These are phyloP conservation scores for Blastobotrys capitulatus DNA, from an alignment of 1,139 yeast species.

Conservation along the genomic window DNA sequence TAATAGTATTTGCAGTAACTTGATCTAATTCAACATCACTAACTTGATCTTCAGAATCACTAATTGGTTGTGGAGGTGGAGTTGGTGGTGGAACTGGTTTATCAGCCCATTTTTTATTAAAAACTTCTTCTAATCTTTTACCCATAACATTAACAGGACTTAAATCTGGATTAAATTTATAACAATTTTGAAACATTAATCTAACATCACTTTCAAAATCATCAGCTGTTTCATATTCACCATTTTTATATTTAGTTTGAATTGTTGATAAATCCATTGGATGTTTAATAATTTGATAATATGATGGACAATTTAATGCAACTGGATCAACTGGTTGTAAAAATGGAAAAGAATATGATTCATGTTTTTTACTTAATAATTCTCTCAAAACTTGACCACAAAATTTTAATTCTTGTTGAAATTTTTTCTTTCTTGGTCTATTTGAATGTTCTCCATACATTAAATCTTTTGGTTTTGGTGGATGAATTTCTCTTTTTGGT, in stretches of 20 bases:
- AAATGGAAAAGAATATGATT: conserved; percentile 81
- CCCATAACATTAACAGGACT: conserved; percentile 96
- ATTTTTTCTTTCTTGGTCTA: conserved; percentile 88
- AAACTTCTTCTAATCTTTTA: conserved; percentile 76
- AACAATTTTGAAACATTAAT: conserved; percentile 82
- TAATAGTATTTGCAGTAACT: conserved; percentile 75
- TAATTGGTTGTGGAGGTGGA: conserved; percentile 37
- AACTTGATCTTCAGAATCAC: conserved; percentile 50
- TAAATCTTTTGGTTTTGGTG: conserved; percentile 91
- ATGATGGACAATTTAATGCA: conserved; percentile 87
- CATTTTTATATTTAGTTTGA: conserved; percentile 71
- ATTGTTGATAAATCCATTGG: conserved; percentile 96
- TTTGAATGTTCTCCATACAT: conserved; percentile 56
- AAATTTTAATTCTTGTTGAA: conserved; percentile 82
- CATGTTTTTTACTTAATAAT: conserved; percentile 74
- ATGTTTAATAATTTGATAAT: conserved; percentile 72
- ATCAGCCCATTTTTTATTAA: conserved; percentile 85
- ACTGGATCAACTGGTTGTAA: conserved; percentile 93
- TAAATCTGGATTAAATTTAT: conserved; percentile 89
- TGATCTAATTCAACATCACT: conserved; percentile 39
- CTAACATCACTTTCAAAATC: conserved; percentile 81
- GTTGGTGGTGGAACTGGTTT: conserved; percentile 73
- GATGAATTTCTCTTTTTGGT: conserved; percentile 94
- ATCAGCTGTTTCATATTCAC: conserved; percentile 83
- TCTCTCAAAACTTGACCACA: conserved; percentile 82